A percentile compares a stretch with the other conserved stretches of the same genome.
Evolutionary conservation across 768 basidiomycete genomes (phyloP).

Genomic region (Nidularia pulvinata): DNA sequence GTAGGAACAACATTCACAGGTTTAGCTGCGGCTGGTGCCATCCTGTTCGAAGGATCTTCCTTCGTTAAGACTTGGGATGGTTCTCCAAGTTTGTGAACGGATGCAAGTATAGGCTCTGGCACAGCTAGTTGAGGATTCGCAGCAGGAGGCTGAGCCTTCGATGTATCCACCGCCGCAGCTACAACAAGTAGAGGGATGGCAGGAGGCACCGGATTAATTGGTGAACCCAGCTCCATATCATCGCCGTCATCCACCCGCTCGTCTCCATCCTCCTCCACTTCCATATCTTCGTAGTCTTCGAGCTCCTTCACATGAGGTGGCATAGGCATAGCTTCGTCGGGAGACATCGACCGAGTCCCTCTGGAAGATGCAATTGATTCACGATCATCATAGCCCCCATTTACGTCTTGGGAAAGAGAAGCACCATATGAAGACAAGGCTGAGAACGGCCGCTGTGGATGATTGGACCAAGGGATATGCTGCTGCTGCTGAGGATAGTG

Average conservation of each 20-base stretch:
- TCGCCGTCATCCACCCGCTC: slow-evolving; percentile 1
- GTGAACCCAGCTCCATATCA: slow-evolving; percentile 26
- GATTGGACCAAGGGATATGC: neutral
- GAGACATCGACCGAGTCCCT: neutral
- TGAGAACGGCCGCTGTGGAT: neutral
- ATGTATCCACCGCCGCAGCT: neutral
- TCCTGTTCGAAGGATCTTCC: neutral
- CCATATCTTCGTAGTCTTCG: neutral
- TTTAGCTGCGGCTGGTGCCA: neutral
- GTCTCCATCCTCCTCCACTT: neutral
- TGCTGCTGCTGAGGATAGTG: neutral
- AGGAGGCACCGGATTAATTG: neutral
- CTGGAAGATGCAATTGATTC: slow-evolving; percentile 20
- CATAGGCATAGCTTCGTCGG: neutral
- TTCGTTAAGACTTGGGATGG: slow-evolving; percentile 3
- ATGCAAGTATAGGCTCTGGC: neutral
- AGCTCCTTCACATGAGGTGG: neutral
- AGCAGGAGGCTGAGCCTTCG: slow-evolving; percentile 1
- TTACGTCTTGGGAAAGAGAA: slow-evolving; percentile 7
- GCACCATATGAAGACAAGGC: slow-evolving; percentile 4
- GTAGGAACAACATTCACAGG: neutral
- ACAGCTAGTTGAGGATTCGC: neutral
- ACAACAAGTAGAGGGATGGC: neutral
- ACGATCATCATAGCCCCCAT: slow-evolving; percentile 11
- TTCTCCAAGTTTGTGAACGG: no score